phyloP scores from a whole-genome alignment of 805 yeast genomes.

The Barnettozyma vustinii region DNA sequence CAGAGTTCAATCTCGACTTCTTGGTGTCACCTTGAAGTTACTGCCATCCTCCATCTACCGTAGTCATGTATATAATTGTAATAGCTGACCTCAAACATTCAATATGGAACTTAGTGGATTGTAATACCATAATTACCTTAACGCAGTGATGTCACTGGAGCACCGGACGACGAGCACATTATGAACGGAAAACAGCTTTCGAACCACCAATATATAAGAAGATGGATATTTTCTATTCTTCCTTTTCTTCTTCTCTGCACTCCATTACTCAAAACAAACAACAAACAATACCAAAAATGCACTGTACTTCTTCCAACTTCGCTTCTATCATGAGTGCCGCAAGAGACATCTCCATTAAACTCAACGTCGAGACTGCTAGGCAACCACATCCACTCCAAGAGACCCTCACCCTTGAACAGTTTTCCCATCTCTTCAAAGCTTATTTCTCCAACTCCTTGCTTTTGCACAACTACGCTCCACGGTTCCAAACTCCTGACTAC shows the following conservation, averaged over 20 bases:
- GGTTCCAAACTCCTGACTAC: neutral
- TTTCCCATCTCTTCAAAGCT: neutral
- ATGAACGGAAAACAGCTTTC: too few species aligned
- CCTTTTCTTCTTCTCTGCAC: neutral
- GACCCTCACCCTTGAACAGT: neutral
- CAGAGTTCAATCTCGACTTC: too few species aligned
- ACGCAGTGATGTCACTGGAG: too few species aligned
- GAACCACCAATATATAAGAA: too few species aligned
- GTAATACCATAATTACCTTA: too few species aligned
- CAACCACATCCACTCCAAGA: neutral
- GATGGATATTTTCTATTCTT: too few species aligned
- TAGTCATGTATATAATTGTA: too few species aligned
- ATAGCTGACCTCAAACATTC: too few species aligned
- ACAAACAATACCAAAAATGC: neutral
- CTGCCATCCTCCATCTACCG: too few species aligned
- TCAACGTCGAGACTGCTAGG: neutral
- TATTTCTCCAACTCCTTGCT: neutral
- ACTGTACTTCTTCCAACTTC: neutral
- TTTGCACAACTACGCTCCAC: neutral
- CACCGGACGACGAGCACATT: too few species aligned
- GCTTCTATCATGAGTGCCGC: neutral
- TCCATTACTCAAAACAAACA: neutral
- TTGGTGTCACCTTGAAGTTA: too few species aligned
- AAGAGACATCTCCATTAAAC: neutral
- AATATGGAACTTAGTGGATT: too few species aligned